Evolutionary conservation across 345 rosid species (phyloP), one percentile per base, ranked within the genome.

Genomic region (Hypericum perforatum): DNA sequence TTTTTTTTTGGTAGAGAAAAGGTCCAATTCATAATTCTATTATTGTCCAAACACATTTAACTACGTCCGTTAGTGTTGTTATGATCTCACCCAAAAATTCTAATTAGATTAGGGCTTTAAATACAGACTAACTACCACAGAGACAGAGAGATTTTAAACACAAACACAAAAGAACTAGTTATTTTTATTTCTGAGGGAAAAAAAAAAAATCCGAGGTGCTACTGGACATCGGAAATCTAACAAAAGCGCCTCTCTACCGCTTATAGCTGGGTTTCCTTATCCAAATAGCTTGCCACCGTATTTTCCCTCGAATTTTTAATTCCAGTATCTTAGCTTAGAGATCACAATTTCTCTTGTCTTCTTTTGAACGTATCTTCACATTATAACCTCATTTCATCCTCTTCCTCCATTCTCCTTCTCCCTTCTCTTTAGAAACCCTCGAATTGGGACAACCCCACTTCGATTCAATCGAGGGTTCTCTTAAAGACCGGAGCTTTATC

Each of bases 251-350:
- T 75, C 55, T 64, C 80, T 50, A 66, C 81, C 81, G 82, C 79
- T 68, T 52, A 78, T 71, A 68, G 51, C 41, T 53, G 49, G 15
- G 41, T 53, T 53, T 64, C 86, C 95, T 83, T 83, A 85, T 79
- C 86, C 69, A 6, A 3, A 12, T 37, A 7, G 11, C 14, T 9
- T 13, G 2, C 41, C 15, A 4, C 8, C 0, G 9, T 15, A 9
- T 41, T 3, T 7, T 12, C 4, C 13, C 51, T 12, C 32, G 32
- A 22, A 22, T 22, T 22, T 22, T 22, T 4, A 22, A 22, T 22
- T 22, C 32, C 32, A 22, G 32, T 1, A 22, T 22, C 32, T 22
- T 22, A 1, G 32, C 32, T 22, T 22, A 22, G 32, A 1, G 32
- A 22, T 14, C 9, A 13, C 32, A 36, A 22, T 48, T 11, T 4